phyloP scores from a whole-genome alignment of 139 green algal genomes.

The Chlorella sorokiniana region DNA sequence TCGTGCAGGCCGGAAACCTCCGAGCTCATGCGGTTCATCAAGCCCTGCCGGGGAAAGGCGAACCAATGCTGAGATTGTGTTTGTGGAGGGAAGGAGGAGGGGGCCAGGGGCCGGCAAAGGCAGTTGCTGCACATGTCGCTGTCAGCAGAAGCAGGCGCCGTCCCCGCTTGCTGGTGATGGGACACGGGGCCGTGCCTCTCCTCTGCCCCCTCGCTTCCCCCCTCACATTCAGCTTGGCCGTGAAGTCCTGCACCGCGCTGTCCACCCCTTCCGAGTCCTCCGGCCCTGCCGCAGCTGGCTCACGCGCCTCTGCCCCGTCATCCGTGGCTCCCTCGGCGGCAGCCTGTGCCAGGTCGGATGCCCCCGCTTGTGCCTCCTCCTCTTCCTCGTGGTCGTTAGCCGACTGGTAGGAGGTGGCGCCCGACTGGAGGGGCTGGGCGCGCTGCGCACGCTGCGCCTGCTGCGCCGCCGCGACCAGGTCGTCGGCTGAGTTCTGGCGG shows the following conservation, averaged over 20 bases:
- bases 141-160: no score
- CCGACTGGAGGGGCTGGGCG: neutral
- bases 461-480: neutral
- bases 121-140: neutral
- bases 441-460: neutral
- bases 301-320: neutral
- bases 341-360: neutral
- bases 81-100: neutral
- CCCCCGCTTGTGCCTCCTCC: neutral
- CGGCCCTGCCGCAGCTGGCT: neutral
- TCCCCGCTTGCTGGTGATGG: no score
- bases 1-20: neutral
- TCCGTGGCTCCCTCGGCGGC: neutral
- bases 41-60: neutral
- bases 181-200: no score
- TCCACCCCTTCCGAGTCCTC: neutral
- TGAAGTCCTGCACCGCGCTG: neutral
- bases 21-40: neutral
- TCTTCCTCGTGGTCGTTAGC: neutral
- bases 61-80: neutral
- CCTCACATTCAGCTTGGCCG: conserved; percentile 8
- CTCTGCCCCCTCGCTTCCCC: no score
- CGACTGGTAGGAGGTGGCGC: conserved; percentile 1
- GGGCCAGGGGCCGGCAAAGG: no score
- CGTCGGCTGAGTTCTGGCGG: neutral